These are phyloP conservation scores for Haberlea rhodopensis DNA, from an alignment of 257 asterid species.

Conservation along the genomic window DNA sequence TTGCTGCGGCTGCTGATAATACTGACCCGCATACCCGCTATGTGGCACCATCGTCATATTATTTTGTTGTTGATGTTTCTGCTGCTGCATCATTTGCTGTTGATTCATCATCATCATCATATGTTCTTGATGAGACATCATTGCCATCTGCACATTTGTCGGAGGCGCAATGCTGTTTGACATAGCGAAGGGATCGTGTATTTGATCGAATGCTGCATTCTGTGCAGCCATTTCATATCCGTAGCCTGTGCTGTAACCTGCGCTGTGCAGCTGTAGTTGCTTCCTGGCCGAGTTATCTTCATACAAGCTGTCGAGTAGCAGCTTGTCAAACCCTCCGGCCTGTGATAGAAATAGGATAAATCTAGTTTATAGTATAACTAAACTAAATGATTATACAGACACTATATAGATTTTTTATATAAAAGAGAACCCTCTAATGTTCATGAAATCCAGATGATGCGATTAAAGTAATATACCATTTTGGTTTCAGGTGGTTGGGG, in stretches of 20 bases:
- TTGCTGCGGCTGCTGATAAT: background rate
- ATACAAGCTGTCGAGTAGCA: conserved; percentile 50
- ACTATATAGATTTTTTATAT: no score
- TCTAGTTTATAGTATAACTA: background rate
- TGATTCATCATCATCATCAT: conserved; percentile 39
- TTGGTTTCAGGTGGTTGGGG: conserved; percentile 43
- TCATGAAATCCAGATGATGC: no score
- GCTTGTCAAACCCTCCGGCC: conserved; percentile 52
- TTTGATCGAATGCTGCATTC: conserved; percentile 30
- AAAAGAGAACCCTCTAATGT: no score
- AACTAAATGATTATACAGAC: background rate
- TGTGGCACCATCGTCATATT: background rate
- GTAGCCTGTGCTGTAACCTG: conserved; percentile 35
- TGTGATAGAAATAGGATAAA: conserved; percentile 8
- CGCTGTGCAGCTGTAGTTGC: conserved; percentile 35
- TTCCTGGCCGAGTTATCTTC: conserved; percentile 46
- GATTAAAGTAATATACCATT: conserved; percentile 31
- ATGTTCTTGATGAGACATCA: conserved; percentile 66
- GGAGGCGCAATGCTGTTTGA: conserved; percentile 54
- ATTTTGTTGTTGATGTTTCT: background rate
- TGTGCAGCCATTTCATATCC: conserved; percentile 29
- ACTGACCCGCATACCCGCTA: background rate
- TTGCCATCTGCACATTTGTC: conserved; percentile 59
- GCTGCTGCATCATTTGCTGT: conserved; percentile 18
- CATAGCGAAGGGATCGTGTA: conserved; percentile 57